phyloP scores from a whole-genome alignment of 495 filamentous ascomycete genomes.

The Penicillium antarcticum region DNA sequence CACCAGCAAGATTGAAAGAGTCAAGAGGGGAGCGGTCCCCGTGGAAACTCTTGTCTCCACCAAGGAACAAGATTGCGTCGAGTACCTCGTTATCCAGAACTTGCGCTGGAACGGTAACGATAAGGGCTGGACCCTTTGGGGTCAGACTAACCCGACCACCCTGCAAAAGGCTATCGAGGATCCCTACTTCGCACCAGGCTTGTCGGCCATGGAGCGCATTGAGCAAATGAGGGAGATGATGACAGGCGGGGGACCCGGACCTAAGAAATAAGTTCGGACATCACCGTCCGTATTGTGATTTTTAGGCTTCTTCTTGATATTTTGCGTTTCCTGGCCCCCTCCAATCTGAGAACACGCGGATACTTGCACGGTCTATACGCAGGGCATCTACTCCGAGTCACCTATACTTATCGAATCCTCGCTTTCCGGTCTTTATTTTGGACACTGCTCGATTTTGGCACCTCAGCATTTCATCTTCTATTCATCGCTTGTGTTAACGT shows the following conservation, averaged over 20 bases:
- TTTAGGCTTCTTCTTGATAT: no score
- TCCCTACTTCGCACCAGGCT: constrained; percentile 32
- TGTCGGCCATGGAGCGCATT: constrained; percentile 31
- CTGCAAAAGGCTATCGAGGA: constrained; percentile 38
- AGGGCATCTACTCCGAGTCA: no score
- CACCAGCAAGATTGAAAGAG: constrained; percentile 13
- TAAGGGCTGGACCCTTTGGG: constrained; percentile 73
- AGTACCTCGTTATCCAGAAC: constrained; percentile 78
- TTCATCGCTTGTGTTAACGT: no score
- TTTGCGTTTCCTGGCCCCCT: no score
- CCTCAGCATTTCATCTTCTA: no score
- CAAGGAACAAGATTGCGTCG: constrained; percentile 60
- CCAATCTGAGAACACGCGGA: no score
- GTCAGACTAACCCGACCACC: constrained; percentile 59
- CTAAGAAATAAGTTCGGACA: constrained; percentile 15
- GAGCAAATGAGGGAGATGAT: constrained; percentile 30
- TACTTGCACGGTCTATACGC: no score
- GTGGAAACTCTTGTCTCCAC: constrained; percentile 21
- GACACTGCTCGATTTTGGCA: no score
- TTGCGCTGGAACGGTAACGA: constrained; percentile 52
- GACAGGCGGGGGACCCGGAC: not conserved
- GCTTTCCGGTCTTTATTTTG: no score
- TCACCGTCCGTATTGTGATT: not conserved
- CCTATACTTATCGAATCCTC: no score
- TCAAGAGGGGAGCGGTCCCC: not conserved